These are phyloP conservation scores for Hypoxylon fuscum DNA, from an alignment of 495 filamentous ascomycete species.

Conservation along the genomic window DNA sequence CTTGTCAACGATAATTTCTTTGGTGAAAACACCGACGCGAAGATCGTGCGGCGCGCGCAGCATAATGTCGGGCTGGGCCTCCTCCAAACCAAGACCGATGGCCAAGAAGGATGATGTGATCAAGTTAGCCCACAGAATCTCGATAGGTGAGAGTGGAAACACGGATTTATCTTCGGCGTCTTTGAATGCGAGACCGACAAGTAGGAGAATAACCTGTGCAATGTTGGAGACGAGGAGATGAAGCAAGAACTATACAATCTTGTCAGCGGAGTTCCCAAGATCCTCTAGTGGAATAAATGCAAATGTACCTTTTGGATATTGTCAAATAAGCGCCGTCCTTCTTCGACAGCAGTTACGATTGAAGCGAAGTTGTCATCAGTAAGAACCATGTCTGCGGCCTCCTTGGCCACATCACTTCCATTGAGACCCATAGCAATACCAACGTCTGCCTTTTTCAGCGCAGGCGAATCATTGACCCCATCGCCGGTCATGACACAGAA, in stretches of 20 bases:
- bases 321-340: slow-evolving; percentile 71
- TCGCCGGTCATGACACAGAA: slow-evolving; percentile 90
- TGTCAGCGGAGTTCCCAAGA: neutral
- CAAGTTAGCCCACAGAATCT: slow-evolving; percentile 70
- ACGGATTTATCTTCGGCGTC: slow-evolving; percentile 59
- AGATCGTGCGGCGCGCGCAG: slow-evolving; percentile 61
- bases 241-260: slow-evolving; percentile 59
- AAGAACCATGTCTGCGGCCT: slow-evolving; percentile 83
- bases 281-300: slow-evolving; percentile 23
- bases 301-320: slow-evolving; percentile 70
- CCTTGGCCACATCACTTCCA: slow-evolving; percentile 87
- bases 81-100: slow-evolving; percentile 66
- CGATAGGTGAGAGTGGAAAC: slow-evolving; percentile 65
- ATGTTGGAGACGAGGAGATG: slow-evolving; percentile 68
- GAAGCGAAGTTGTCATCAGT: slow-evolving; percentile 86
- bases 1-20: slow-evolving; percentile 66
- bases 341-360: slow-evolving; percentile 72
- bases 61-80: slow-evolving; percentile 66
- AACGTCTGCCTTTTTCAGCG: slow-evolving; percentile 81
- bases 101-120: slow-evolving; percentile 67
- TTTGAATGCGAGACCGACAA: slow-evolving; percentile 67
- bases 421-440: slow-evolving; percentile 85
- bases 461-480: slow-evolving; percentile 87
- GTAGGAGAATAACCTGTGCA: slow-evolving; percentile 62
- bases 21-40: slow-evolving; percentile 62